Percentiles rank a stretch among this genome's conserved stretches.
Evolutionary conservation across 768 basidiomycete species (phyloP).

Genomic region (Russula sp.): DNA sequence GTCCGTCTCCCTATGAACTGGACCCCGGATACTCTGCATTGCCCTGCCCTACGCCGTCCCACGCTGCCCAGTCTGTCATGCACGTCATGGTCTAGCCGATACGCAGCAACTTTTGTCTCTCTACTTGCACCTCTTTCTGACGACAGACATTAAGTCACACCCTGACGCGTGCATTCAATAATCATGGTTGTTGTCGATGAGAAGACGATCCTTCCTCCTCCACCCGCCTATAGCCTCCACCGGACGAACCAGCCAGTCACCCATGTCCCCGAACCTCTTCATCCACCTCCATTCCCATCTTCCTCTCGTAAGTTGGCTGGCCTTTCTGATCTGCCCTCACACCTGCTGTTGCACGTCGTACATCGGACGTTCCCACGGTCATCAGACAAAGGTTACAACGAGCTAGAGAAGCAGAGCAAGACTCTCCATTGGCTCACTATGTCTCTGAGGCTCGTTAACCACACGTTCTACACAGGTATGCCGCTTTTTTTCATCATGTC

Average conservation of each 20-base stretch:
- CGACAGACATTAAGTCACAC: not conserved
- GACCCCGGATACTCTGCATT: conserved; percentile 1
- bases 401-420: conserved; percentile 50
- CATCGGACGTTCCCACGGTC: conserved; percentile 53
- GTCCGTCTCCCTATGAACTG: not conserved
- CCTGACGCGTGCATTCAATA: not conserved
- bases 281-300: conserved; percentile 4
- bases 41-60: not conserved
- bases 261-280: not conserved
- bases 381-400: conserved; percentile 34
- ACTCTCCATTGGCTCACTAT: conserved; percentile 65
- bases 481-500: not conserved
- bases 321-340: conserved; percentile 42
- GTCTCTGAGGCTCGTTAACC: conserved; percentile 56
- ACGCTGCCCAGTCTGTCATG: not conserved
- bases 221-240: conserved; percentile 3
- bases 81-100: too few species aligned
- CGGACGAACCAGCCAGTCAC: not conserved
- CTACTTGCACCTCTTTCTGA: too few species aligned
- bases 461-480: conserved; percentile 60
- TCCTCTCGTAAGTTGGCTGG: conserved; percentile 1
- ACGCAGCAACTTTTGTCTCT: too few species aligned
- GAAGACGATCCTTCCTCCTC: conserved; percentile 9
- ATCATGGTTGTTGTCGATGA: conserved; percentile 34
- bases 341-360: conserved; percentile 64